Conservation (phyloP, 495 filamentous ascomycete genomes). For the Lichina pygmaea region DNA sequence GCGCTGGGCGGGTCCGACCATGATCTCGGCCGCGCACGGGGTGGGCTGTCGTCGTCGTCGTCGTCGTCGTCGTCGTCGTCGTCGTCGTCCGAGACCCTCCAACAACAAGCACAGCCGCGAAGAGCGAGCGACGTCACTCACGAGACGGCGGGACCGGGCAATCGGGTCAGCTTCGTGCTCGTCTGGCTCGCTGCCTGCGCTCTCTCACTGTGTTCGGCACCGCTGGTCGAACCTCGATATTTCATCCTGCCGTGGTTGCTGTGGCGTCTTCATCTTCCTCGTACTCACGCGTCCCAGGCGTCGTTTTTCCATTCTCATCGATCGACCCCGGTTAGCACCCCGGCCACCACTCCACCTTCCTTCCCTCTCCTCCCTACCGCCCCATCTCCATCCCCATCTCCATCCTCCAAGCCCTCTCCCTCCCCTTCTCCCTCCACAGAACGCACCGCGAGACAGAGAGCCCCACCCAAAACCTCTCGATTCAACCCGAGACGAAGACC, state of each 20-base stretch:
- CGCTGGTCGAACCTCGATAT: constrained; percentile 82
- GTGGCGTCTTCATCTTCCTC: constrained; percentile 60
- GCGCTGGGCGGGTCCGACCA: constrained; percentile 16
- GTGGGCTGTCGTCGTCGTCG: constrained; percentile 5
- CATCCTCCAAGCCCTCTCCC: too few species aligned
- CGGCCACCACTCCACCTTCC: not conserved
- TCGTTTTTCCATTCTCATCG: not conserved
- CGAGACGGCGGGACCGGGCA: constrained; percentile 7
- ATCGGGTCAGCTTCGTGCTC: constrained; percentile 26
- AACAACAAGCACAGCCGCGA: not conserved
- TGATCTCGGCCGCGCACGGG: too few species aligned
- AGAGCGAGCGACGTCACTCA: not conserved
- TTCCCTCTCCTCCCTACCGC: not conserved
- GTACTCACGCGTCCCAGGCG: not conserved
- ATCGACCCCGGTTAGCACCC: not conserved
- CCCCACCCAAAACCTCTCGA: too few species aligned
- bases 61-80: constrained; percentile 3
- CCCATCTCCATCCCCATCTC: too few species aligned
- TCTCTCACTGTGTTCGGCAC: constrained; percentile 59
- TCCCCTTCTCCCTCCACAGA: too few species aligned
- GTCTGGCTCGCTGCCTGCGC: constrained; percentile 47
- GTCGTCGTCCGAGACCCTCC: not conserved
- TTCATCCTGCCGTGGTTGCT: constrained; percentile 89
- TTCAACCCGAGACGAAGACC: too few species aligned
- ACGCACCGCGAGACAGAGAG: too few species aligned